phyloP scores from a whole-genome alignment of 2,329 filamentous ascomycete species.

The Colletotrichum spinosum region DNA sequence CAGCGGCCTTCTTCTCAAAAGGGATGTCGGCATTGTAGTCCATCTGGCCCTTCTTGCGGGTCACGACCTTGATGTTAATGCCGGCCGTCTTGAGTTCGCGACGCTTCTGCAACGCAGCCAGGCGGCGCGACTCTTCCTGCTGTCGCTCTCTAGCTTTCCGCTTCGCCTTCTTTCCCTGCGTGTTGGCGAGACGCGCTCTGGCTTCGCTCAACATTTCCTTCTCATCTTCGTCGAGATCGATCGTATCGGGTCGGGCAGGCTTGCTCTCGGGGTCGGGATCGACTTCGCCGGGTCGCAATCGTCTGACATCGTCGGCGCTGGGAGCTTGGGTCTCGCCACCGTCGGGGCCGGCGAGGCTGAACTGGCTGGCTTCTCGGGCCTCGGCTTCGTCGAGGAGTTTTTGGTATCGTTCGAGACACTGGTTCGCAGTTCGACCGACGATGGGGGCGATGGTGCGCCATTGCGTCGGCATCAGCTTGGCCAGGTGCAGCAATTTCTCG shows the following conservation, averaged over 20 bases:
- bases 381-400: conserved; percentile 97
- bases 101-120: conserved; percentile 93
- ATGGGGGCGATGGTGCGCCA: conserved; percentile 99
- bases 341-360: conserved; percentile 86
- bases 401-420: conserved; percentile 97
- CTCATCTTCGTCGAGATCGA: conserved; percentile 98
- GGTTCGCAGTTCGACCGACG: conserved; percentile 94
- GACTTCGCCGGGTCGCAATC: conserved; percentile 89
- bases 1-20: conserved; percentile 90
- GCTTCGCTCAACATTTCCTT: conserved; percentile 99
- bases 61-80: conserved; percentile 96
- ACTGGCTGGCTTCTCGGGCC: conserved; percentile 83
- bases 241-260: conserved; percentile 93
- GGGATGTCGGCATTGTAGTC: conserved; percentile 99
- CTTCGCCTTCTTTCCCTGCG: conserved; percentile 99
- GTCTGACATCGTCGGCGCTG: conserved; percentile 90
- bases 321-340: conserved; percentile 90
- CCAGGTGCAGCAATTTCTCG: conserved; percentile 94
- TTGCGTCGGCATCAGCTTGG: conserved; percentile 98
- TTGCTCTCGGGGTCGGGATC: conserved; percentile 98
- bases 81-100: conserved; percentile 97
- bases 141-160: conserved; percentile 95
- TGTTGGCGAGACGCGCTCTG: conserved; percentile 94
- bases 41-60: conserved; percentile 95
- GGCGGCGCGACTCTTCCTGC: conserved; percentile 89